Evolutionary conservation across 2,329 filamentous ascomycete genomes (phyloP).

Genomic region (Biscogniauxia mediterranea): DNA sequence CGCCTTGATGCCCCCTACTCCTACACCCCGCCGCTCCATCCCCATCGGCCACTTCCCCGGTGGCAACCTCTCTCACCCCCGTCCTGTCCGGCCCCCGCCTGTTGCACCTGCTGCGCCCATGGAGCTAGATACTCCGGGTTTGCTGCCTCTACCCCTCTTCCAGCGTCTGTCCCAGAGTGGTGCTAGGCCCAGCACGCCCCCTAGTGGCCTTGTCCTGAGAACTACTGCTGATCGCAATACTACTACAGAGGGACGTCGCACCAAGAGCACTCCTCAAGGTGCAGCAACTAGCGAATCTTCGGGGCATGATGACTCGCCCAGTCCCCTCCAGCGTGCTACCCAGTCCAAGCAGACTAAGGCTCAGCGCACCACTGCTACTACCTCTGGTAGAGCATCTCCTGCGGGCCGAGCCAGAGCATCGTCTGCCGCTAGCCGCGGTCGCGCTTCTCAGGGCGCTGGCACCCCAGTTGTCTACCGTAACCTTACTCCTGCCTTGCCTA

Average conservation of each 20-base stretch:
- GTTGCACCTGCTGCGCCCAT: too few relatives aligned
- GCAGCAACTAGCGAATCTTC: not conserved
- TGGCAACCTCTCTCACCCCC: not conserved
- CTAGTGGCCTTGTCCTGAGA: not conserved
- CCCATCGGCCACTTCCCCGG: not conserved
- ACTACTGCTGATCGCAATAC: not conserved
- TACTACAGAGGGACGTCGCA: not conserved
- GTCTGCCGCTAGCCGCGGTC: not conserved
- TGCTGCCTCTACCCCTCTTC: too few relatives aligned
- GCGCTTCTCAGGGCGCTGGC: too few relatives aligned
- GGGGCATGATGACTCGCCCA: not conserved
- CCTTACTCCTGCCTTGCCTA: not conserved
- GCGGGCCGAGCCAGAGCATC: not conserved
- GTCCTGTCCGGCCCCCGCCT: not conserved
- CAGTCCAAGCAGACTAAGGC: not conserved
- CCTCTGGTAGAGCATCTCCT: too few relatives aligned
- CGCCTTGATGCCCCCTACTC: not conserved
- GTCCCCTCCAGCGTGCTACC: not conserved
- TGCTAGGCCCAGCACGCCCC: not conserved
- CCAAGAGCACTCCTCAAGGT: not conserved
- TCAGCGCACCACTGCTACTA: too few relatives aligned
- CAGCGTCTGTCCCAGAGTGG: too few relatives aligned
- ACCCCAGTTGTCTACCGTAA: not conserved
- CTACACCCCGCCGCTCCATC: not conserved
- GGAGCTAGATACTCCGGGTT: too few relatives aligned